These are phyloP conservation scores for Boeremia lycopersici DNA, from an alignment of 2,329 filamentous ascomycete genomes.

Conservation along the genomic window DNA sequence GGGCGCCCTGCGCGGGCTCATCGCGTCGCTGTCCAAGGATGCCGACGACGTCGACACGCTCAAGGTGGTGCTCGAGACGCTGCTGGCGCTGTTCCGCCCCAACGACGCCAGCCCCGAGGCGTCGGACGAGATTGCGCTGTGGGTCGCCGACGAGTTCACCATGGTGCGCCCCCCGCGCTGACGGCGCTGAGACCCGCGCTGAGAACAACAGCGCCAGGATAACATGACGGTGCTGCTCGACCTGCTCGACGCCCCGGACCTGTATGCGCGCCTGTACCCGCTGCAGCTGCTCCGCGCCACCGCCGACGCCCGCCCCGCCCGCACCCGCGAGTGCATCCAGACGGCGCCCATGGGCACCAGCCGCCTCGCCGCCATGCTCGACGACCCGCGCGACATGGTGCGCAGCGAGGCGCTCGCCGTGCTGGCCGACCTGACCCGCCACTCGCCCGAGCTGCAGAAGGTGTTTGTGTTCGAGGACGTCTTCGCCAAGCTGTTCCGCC, in stretches of 20 bases:
- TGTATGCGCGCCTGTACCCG: constrained; percentile 89
- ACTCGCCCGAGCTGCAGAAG: constrained; percentile 88
- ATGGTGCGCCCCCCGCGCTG: constrained; percentile 62
- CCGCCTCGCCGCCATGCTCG: constrained; percentile 79
- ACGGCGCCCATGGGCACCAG: constrained; percentile 87
- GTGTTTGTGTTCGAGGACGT: constrained; percentile 94
- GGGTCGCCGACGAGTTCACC: constrained; percentile 97
- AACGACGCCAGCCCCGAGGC: constrained; percentile 76
- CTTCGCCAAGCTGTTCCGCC: constrained; percentile 82
- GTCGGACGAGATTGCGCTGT: constrained; percentile 92
- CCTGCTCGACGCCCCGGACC: constrained; percentile 84
- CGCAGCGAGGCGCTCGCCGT: constrained; percentile 84
- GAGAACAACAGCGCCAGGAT: constrained; percentile 77
- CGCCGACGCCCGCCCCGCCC: constrained; percentile 80
- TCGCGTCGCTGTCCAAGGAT: constrained; percentile 84
- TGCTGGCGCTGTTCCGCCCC: constrained; percentile 87
- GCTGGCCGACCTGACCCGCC: constrained; percentile 84
- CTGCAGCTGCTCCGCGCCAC: constrained; percentile 89
- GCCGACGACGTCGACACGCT: constrained; percentile 94
- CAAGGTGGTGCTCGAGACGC: constrained; percentile 91
- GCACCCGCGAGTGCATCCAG: constrained; percentile 93
- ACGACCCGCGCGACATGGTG: constrained; percentile 84
- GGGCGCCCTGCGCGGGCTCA: constrained; percentile 85
- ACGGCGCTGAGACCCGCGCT: constrained; percentile 46
- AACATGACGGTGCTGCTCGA: constrained; percentile 91